Percentiles rank a stretch among this genome's conserved stretches.
Evolutionary conservation across 2,329 filamentous ascomycete genomes (phyloP).

Genomic region (Cadophora luteo-olivacea): DNA sequence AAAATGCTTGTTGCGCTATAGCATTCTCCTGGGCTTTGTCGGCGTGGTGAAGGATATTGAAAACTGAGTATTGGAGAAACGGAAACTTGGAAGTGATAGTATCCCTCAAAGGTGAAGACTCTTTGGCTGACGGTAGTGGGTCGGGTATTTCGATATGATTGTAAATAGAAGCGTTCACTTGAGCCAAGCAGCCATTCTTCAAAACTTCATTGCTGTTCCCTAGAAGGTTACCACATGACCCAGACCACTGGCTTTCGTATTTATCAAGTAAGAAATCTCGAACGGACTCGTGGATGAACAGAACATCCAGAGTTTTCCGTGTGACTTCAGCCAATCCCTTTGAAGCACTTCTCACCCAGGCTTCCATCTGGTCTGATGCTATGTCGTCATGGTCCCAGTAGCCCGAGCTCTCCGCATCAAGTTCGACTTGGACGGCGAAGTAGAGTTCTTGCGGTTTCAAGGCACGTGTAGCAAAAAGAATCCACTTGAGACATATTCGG

Average conservation of each 20-base stretch:
- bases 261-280: constrained; percentile 50
- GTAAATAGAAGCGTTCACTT: constrained; percentile 29
- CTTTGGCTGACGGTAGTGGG: constrained; percentile 12
- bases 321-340: constrained; percentile 52
- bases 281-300: constrained; percentile 51
- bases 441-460: constrained; percentile 38
- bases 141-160: constrained; percentile 8
- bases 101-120: constrained; percentile 36
- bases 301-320: constrained; percentile 43
- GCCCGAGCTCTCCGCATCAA: constrained; percentile 27
- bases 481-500: constrained; percentile 56
- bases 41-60: constrained; percentile 51
- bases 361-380: constrained; percentile 43
- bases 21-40: constrained; percentile 45
- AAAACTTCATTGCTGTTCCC: constrained; percentile 38
- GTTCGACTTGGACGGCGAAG: constrained; percentile 32
- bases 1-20: constrained; percentile 45
- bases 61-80: constrained; percentile 55
- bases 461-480: constrained; percentile 53
- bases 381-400: constrained; percentile 39
- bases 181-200: constrained; percentile 37
- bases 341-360: constrained; percentile 48
- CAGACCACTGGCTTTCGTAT: constrained; percentile 35
- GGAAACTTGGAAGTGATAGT: constrained; percentile 43
- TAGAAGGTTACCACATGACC: constrained; percentile 30